These are phyloP conservation scores for Coniosporium apollinis DNA, from an alignment of 495 filamentous ascomycete genomes.

Conservation along the genomic window DNA sequence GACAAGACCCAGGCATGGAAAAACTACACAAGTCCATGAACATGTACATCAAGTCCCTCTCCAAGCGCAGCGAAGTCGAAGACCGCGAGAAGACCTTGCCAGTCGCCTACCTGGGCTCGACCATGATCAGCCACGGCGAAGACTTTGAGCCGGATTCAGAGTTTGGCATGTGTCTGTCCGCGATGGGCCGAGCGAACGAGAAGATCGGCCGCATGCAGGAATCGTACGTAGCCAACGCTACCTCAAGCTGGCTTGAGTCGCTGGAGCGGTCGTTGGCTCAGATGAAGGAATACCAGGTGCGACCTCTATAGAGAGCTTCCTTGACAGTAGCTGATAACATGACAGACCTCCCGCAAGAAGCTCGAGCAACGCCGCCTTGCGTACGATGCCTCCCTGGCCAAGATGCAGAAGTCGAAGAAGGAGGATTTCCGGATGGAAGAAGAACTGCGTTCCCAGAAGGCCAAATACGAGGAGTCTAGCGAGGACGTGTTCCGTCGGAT, in stretches of 20 bases:
- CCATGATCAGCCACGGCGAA: constrained; percentile 83
- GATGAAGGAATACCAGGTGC: constrained; percentile 95
- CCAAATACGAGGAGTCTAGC: constrained; percentile 90
- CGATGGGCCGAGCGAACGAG: constrained; percentile 50
- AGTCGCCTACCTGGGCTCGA: constrained; percentile 62
- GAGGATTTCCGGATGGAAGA: constrained; percentile 91
- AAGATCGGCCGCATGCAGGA: constrained; percentile 78
- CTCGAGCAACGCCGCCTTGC: constrained; percentile 78
- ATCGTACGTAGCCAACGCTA: constrained; percentile 64
- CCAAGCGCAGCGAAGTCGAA: constrained; percentile 66
- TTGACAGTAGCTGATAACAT: background rate
- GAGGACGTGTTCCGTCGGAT: constrained; percentile 88
- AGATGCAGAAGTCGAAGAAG: constrained; percentile 86
- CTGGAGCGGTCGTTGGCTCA: constrained; percentile 77
- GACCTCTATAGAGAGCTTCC: constrained; percentile 1
- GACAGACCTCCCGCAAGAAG: constrained; percentile 74
- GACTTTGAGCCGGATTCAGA: constrained; percentile 87
- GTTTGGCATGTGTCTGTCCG: constrained; percentile 73
- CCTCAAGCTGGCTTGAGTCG: constrained; percentile 77
- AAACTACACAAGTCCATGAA: constrained; percentile 82
- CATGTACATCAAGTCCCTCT: constrained; percentile 76
- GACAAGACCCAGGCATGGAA: constrained; percentile 53
- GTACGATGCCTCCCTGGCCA: constrained; percentile 77
- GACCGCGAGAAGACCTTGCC: constrained; percentile 77
- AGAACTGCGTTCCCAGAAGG: constrained; percentile 77